Evolutionary conservation across 1,139 yeast species (phyloP).

Genomic region (Neolecta irregularis): DNA sequence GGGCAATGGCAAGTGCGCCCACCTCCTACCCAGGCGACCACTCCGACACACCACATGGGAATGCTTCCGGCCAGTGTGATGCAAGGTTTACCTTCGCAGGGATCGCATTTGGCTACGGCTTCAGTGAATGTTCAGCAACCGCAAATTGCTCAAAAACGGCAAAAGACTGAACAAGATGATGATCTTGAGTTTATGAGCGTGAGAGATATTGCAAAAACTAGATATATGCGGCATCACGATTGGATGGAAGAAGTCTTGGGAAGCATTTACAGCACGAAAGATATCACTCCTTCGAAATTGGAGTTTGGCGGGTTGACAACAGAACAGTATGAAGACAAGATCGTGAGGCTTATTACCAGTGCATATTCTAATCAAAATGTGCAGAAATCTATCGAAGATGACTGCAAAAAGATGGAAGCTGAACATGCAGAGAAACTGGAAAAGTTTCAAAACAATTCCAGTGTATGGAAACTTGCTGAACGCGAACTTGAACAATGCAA

Average conservation of each 20-base stretch:
- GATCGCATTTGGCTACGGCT: too few species aligned
- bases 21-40: not conserved
- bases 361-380: conserved; percentile 16
- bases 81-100: too few species aligned
- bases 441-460: conserved; percentile 1
- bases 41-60: conserved; percentile 1
- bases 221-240: conserved; percentile 31
- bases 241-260: conserved; percentile 29
- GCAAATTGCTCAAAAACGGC: not conserved
- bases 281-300: not conserved
- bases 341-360: conserved; percentile 17
- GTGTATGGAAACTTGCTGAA: conserved; percentile 1
- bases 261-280: conserved; percentile 12
- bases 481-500: not conserved
- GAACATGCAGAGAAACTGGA: not conserved
- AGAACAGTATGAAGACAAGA: conserved; percentile 18
- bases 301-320: not conserved
- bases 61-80: too few species aligned
- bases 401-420: conserved; percentile 2
- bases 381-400: conserved; percentile 6
- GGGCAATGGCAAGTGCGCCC: too few species aligned
- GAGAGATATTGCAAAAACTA: conserved; percentile 29
- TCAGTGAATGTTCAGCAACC: too few species aligned
- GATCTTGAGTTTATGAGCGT: conserved; percentile 29
- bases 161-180: conserved; percentile 20